Percentiles rank a stretch among this genome's conserved stretches.
phyloP scores from a whole-genome alignment of 768 basidiomycete genomes.

The Termitomyces sp. region DNA sequence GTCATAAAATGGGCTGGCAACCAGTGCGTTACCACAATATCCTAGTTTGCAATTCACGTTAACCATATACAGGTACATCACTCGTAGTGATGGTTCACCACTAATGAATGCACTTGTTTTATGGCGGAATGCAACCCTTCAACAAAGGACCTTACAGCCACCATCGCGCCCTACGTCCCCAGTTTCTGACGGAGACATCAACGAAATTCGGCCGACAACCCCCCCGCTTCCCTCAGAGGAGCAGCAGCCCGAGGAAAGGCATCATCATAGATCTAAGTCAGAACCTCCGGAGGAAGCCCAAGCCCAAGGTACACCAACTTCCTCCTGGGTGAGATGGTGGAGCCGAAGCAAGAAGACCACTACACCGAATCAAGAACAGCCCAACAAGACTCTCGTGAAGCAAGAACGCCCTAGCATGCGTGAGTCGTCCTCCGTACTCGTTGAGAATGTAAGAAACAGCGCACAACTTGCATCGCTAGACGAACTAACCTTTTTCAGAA shows the following conservation, averaged over 20 bases:
- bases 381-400: neutral
- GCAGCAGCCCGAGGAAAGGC: slow-evolving; percentile 17
- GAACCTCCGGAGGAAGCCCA: slow-evolving; percentile 30
- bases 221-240: slow-evolving; percentile 18
- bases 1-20: slow-evolving; percentile 70
- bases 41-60: neutral
- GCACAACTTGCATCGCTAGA: neutral
- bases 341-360: slow-evolving; percentile 46
- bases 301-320: slow-evolving; percentile 34
- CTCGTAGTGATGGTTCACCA: slow-evolving; percentile 67
- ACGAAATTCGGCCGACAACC: slow-evolving; percentile 14
- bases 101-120: slow-evolving; percentile 67
- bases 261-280: slow-evolving; percentile 29
- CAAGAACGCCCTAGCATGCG: slow-evolving; percentile 14
- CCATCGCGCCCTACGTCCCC: slow-evolving; percentile 31
- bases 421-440: slow-evolving; percentile 22
- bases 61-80: slow-evolving; percentile 55
- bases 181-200: slow-evolving; percentile 25
- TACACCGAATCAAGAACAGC: slow-evolving; percentile 6
- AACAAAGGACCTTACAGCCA: slow-evolving; percentile 17
- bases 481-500: slow-evolving; percentile 1
- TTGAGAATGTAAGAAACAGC: slow-evolving; percentile 10
- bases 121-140: slow-evolving; percentile 53
- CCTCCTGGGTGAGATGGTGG: slow-evolving; percentile 87
- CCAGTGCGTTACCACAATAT: slow-evolving; percentile 39